phyloP scores from a whole-genome alignment of 2,329 filamentous ascomycete species.

The Phaeosphaeria sp. region DNA sequence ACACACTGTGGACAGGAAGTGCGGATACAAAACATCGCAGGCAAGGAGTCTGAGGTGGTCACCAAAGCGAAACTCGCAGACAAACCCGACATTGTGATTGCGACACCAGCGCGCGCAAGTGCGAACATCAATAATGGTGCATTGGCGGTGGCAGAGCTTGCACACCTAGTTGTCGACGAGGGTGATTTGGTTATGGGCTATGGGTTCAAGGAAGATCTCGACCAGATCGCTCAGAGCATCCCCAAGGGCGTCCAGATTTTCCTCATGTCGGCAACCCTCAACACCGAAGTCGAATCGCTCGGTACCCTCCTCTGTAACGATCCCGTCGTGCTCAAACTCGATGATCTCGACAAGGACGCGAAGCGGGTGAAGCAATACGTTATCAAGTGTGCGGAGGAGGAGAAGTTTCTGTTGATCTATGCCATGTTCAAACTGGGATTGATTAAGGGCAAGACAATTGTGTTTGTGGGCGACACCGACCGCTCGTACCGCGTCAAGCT shows the following conservation, averaged over 20 bases:
- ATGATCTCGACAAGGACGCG: slow-evolving; percentile 79
- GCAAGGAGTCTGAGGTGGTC: slow-evolving; percentile 88
- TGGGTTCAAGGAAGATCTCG: slow-evolving; percentile 89
- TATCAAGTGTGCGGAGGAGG: slow-evolving; percentile 93
- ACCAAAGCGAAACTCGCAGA: slow-evolving; percentile 86
- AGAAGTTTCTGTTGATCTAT: slow-evolving; percentile 92
- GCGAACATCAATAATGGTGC: slow-evolving; percentile 77
- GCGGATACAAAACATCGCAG: slow-evolving; percentile 82
- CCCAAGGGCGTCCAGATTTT: slow-evolving; percentile 89
- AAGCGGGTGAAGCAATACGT: slow-evolving; percentile 85
- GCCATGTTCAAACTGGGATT: slow-evolving; percentile 95
- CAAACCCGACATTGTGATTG: slow-evolving; percentile 86
- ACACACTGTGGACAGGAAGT: slow-evolving; percentile 86
- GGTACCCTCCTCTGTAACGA: slow-evolving; percentile 85
- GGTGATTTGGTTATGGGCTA: slow-evolving; percentile 93
- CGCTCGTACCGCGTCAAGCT: slow-evolving; percentile 90
- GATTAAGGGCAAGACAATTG: slow-evolving; percentile 88
- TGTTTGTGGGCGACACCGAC: slow-evolving; percentile 87
- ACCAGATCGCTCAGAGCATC: slow-evolving; percentile 76
- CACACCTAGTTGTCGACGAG: slow-evolving; percentile 88
- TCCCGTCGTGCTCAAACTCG: slow-evolving; percentile 80
- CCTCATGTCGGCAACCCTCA: slow-evolving; percentile 92
- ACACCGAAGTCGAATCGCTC: slow-evolving; percentile 82
- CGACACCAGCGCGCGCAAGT: slow-evolving; percentile 85
- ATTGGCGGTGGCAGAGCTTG: slow-evolving; percentile 73